These are phyloP conservation scores for Oemleria cerasiformis DNA, from an alignment of 306 rosid genomes.

Conservation along the genomic window DNA sequence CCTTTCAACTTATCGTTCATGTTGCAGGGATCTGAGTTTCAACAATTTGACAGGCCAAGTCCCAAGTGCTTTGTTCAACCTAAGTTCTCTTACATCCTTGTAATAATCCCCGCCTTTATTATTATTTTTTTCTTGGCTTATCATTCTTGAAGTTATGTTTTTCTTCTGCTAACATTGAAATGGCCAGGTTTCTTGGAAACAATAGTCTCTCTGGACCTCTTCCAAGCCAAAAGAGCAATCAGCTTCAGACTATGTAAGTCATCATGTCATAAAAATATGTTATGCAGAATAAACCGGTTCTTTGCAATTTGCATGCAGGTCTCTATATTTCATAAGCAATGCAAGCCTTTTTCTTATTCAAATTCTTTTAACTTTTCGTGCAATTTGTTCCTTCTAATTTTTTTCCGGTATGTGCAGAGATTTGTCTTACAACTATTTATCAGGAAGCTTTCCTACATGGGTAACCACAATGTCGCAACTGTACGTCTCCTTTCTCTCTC, in stretches of 20 bases:
- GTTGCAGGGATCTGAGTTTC: slow-evolving; percentile 30
- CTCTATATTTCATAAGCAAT: not conserved
- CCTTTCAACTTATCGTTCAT: not conserved
- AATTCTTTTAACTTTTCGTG: not conserved
- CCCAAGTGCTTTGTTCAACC: slow-evolving; percentile 25
- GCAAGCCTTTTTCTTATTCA: not conserved
- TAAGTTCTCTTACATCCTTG: slow-evolving; percentile 15
- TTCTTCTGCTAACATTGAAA: not conserved
- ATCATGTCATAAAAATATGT: not conserved
- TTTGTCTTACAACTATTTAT: slow-evolving; percentile 27
- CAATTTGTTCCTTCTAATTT: not conserved
- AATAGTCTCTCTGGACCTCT: slow-evolving; percentile 30
- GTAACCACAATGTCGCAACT: slow-evolving; percentile 4
- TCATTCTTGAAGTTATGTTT: not conserved
- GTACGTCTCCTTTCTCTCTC: slow-evolving; percentile 10
- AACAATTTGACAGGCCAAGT: slow-evolving; percentile 30
- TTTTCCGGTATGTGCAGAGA: slow-evolving; percentile 19
- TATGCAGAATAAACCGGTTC: not conserved
- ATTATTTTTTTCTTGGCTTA: not conserved
- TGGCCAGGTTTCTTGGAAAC: slow-evolving; percentile 38
- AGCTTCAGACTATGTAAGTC: slow-evolving; percentile 23
- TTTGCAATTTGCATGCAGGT: not conserved
- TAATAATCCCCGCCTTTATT: slow-evolving; percentile 3
- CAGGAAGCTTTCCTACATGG: slow-evolving; percentile 26
- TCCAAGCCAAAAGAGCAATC: slow-evolving; percentile 18